Evolutionary conservation across 225 moss, liverwort and hornwort genomes (phyloP).

Genomic region (Physcomitrellopsis africana): DNA sequence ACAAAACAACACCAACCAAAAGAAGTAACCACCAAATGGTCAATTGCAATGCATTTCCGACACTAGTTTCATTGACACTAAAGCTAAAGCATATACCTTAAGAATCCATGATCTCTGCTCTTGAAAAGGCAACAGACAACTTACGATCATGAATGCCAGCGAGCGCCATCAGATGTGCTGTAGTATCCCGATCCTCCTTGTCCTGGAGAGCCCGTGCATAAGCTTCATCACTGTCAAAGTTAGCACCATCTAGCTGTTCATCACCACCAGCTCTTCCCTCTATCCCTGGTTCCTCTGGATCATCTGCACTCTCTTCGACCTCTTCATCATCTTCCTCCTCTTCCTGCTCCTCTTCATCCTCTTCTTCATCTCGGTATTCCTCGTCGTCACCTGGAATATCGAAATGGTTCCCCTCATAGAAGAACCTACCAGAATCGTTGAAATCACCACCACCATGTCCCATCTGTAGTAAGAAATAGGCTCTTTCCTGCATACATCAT

Average conservation of each 20-base stretch:
- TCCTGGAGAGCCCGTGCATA: slow-evolving; percentile 85
- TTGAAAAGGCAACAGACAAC: slow-evolving; percentile 30
- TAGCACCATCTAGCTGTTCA: slow-evolving; percentile 63
- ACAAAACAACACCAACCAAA: slow-evolving; percentile 15
- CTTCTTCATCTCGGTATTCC: slow-evolving; percentile 49
- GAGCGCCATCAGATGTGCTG: slow-evolving; percentile 77
- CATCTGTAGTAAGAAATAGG: slow-evolving; percentile 74
- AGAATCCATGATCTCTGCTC: not conserved
- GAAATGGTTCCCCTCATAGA: slow-evolving; percentile 54
- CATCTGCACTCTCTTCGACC: slow-evolving; percentile 39
- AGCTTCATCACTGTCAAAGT: slow-evolving; percentile 79
- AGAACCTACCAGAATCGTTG: slow-evolving; percentile 55
- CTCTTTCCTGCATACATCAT: slow-evolving; percentile 67
- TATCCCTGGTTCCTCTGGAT: slow-evolving; percentile 35
- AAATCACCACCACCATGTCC: slow-evolving; percentile 62
- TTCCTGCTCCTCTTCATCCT: slow-evolving; percentile 37
- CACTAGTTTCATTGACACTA: not conserved
- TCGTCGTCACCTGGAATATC: slow-evolving; percentile 47
- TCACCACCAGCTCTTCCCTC: slow-evolving; percentile 36
- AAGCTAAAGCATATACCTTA: not conserved
- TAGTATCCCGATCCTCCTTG: slow-evolving; percentile 82
- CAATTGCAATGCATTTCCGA: not conserved
- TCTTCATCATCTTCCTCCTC: slow-evolving; percentile 48
- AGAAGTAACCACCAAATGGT: slow-evolving; percentile 6
- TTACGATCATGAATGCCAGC: slow-evolving; percentile 85